Conservation (phyloP, 78 protist species). For the Dictyostelium citrinum region DNA sequence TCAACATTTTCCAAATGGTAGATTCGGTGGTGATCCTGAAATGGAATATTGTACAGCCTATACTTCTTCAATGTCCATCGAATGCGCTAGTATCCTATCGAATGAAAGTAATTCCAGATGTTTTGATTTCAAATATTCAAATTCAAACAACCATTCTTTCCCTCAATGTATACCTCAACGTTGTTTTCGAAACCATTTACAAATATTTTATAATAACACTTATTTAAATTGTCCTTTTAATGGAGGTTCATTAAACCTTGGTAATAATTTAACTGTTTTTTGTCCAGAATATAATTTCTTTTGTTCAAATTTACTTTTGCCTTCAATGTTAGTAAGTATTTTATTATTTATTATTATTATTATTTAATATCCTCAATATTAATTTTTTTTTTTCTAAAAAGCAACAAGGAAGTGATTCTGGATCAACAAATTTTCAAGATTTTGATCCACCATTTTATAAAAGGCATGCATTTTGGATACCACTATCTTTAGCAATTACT, state of each 20-base stretch:
- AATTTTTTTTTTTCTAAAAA: neutral
- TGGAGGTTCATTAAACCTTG: neutral
- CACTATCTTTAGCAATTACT: neutral
- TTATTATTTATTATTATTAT: neutral
- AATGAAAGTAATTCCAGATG: neutral
- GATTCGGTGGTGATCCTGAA: neutral
- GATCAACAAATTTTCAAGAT: neutral
- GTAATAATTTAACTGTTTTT: neutral
- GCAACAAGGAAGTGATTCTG: slow-evolving; percentile 1
- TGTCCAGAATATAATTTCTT: slow-evolving; percentile 11
- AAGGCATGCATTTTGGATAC: slow-evolving; percentile 11
- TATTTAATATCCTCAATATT: neutral
- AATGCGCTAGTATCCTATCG: neutral
- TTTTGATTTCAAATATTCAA: neutral
- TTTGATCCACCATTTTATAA: slow-evolving; percentile 14
- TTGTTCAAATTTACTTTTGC: neutral
- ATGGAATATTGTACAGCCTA: neutral
- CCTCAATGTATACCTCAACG: neutral
- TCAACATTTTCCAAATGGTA: slow-evolving; percentile 2
- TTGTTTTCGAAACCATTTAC: neutral
- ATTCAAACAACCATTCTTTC: neutral
- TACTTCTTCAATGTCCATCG: neutral
- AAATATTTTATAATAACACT: neutral
- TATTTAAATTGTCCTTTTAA: neutral
- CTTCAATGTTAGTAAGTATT: neutral